phyloP scores from a whole-genome alignment of 2,329 filamentous ascomycete species.

The Coniochaeta prunicola region DNA sequence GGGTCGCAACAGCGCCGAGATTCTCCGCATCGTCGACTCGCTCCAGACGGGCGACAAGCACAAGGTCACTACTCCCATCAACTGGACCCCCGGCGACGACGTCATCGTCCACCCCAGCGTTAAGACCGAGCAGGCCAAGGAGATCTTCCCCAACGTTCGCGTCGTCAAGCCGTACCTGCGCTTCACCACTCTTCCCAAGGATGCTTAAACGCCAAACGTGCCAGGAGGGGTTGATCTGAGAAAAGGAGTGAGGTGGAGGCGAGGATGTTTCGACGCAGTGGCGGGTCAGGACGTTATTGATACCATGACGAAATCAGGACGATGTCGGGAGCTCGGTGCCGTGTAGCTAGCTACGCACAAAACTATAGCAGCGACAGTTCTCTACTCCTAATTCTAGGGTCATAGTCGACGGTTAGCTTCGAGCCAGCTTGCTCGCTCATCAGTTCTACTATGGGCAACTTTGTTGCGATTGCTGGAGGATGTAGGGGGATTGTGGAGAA shows the following conservation, averaged over 20 bases:
- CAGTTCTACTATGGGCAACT: not conserved
- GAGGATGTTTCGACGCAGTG: not conserved
- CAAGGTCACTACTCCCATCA: conserved; percentile 80
- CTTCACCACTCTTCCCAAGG: conserved; percentile 60
- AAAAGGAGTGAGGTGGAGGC: not conserved
- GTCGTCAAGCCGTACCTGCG: conserved; percentile 67
- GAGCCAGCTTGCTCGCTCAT: not conserved
- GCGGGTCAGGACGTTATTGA: too few species aligned
- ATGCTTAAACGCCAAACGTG: not conserved
- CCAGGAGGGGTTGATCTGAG: not conserved
- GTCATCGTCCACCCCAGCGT: conserved; percentile 85
- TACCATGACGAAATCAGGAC: not conserved
- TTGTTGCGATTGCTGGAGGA: too few species aligned
- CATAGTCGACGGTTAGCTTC: not conserved
- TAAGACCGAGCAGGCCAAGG: conserved; percentile 77
- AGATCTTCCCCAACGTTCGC: conserved; percentile 74
- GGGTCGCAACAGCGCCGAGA: conserved; percentile 74
- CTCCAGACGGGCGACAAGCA: conserved; percentile 82
- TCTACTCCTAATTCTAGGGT: not conserved
- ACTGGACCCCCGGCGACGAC: conserved; percentile 84
- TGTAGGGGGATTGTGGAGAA: not conserved
- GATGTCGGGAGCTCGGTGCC: not conserved
- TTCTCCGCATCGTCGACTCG: conserved; percentile 71
- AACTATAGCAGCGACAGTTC: not conserved
- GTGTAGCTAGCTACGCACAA: not conserved